Evolutionary conservation across 2,329 filamentous ascomycete species (phyloP).

Genomic region (Claviceps cyperi): DNA sequence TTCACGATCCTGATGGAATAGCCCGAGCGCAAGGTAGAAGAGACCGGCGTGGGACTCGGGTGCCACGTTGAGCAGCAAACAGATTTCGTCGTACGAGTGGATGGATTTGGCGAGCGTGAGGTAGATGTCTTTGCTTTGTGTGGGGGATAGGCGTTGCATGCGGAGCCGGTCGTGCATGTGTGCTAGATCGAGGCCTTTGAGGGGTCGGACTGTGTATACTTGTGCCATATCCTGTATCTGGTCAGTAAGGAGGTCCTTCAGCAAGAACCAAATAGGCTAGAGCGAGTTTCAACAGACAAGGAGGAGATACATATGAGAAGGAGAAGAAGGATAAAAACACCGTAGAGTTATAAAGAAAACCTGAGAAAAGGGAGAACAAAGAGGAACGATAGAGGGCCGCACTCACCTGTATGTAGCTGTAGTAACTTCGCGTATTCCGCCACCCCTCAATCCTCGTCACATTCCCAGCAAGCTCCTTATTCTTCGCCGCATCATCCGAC

Average conservation of each 20-base stretch:
- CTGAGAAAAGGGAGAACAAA: too few relatives aligned
- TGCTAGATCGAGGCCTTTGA: constrained; percentile 73
- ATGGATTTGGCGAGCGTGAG: constrained; percentile 62
- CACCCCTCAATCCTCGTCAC: constrained; percentile 91
- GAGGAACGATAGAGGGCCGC: background rate
- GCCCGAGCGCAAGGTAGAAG: constrained; percentile 78
- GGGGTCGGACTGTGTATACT: constrained; percentile 48
- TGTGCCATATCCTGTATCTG: constrained; percentile 45
- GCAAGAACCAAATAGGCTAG: too few relatives aligned
- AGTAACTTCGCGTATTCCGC: constrained; percentile 90
- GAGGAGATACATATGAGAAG: too few relatives aligned
- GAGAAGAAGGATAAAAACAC: too few relatives aligned
- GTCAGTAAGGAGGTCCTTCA: background rate
- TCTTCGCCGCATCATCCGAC: constrained; percentile 66
- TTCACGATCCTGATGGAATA: constrained; percentile 78
- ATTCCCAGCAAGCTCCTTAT: constrained; percentile 79
- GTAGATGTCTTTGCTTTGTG: constrained; percentile 74
- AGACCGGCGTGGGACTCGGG: constrained; percentile 77
- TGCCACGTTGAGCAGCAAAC: constrained; percentile 65
- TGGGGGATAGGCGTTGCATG: constrained; percentile 60
- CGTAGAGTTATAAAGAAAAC: too few relatives aligned
- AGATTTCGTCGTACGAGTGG: constrained; percentile 71
- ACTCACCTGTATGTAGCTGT: constrained; percentile 75
- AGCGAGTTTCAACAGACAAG: background rate
- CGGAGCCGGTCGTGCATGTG: constrained; percentile 88